Base-by-base conservation (phyloP, 345 rosid species). In the Eucalyptus shirleyi region DNA sequence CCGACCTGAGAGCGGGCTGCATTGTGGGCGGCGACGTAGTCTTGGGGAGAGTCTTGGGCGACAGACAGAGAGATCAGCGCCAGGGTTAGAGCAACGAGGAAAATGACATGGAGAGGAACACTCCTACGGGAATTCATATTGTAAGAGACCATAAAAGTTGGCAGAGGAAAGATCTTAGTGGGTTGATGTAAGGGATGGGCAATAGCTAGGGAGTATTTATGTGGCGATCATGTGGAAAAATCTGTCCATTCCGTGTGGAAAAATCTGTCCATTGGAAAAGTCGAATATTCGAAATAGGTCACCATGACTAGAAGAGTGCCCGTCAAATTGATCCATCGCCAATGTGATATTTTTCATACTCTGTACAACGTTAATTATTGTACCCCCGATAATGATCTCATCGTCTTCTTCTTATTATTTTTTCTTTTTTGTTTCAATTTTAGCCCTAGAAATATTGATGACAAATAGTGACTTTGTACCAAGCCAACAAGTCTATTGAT, bases 1-100 rank as follows among this genome's bases (percentile, higher is more conserved):
- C 90, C 89, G 1, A 93, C 90, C 60, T 42, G 86, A 32, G 89
- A 88, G n/a, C 93, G 89, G 42, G 92, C 93, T 21, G 89, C 81
- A 9, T 93, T 92, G 88, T 93, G 93, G 16, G 93, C 90, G 2
- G 37, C 45, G 2, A 93, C 89, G 77, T 59, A 90, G 89, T 93
- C 92, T 26, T 37, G 87, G 13, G 88, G 90, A 1, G 80, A 49
- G 88, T 89, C 82, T 13, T 90, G 89, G 50, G 91, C 88, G 14
- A 34, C 19, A 13, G 91, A 69, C 19, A 65, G 53, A 44, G 45
- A 89, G 18, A 87, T 42, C 21, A 45, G 50, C 60, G 60, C 88
- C 67, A 69, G 67, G 67, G n/a, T 34, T 44, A 87, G 53, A 7
- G 51, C 62, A 0, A 11, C 23, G 34, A 87, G 51, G 34, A 51